phyloP scores from a whole-genome alignment of 202 grass and related monocot genomes.

The Panicum hallii region DNA sequence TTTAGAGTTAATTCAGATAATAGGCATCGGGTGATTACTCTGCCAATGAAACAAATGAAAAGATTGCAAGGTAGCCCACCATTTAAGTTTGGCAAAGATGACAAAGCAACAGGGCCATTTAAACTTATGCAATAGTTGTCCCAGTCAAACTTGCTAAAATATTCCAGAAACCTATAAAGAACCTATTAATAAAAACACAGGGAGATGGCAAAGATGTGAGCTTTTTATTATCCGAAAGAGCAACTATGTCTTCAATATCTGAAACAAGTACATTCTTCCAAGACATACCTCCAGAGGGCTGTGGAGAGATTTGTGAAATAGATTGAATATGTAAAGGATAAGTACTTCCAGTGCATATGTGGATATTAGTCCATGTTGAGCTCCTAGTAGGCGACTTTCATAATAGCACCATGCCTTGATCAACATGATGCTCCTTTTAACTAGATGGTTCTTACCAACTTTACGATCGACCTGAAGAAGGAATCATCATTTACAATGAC shows the following conservation, averaged over 20 bases:
- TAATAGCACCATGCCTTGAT: constrained; percentile 99
- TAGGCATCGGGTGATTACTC: constrained; percentile 16
- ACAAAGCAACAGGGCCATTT: constrained; percentile 72
- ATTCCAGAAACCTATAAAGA: constrained; percentile 97
- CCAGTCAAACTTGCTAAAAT: constrained; percentile 99
- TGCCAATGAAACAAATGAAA: constrained; percentile 12
- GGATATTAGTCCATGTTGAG: constrained; percentile 94
- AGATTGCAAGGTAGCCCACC: constrained; percentile 58
- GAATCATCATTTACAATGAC: constrained; percentile 37
- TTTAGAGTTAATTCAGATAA: constrained; percentile 34
- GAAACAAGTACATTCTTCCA: constrained; percentile 20
- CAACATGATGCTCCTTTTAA: constrained; percentile 94
- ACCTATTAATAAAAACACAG: constrained; percentile 63
- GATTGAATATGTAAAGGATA: constrained; percentile 86
- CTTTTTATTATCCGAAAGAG: constrained; percentile 34
- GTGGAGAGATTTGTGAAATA: constrained; percentile 74
- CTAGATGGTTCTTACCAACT: constrained; percentile 80
- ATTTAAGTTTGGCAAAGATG: constrained; percentile 77
- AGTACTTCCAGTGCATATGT: constrained; percentile 92
- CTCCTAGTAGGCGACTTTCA: constrained; percentile 94
- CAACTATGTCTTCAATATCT: constrained; percentile 25
- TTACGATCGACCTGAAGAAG: constrained; percentile 68
- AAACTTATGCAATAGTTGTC: constrained; percentile 87
- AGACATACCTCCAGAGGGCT: constrained; percentile 75
- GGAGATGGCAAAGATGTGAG: constrained; percentile 26